Base-by-base conservation (phyloP, 805 yeast species). In the Sugiyamaella mastotermitis region DNA sequence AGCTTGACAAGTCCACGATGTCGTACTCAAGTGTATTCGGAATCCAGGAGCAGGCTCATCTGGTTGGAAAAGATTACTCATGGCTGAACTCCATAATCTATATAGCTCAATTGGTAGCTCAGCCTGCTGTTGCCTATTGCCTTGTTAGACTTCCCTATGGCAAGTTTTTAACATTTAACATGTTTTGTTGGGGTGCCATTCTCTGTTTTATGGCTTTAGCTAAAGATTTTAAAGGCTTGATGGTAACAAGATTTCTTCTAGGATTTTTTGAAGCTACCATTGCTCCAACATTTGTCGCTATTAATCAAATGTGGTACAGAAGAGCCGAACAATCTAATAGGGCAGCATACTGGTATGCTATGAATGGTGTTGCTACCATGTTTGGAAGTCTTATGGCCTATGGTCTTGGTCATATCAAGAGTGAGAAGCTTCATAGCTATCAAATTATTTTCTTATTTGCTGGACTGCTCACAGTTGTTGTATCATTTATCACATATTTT, bases 401-500 rank as follows among this genome's bases (percentile, higher is more conserved):
- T 49, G 76, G 74, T 2, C 47, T 68, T 32, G 54, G 62, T 40
- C 40, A 38, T 2, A 57, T 49, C 53, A 5, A 55, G 51, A n/a
- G 62, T 56, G 7, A 5, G 9, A 27, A 11, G 15, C 45, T 22
- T 53, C 3, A 35, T 62, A 53, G 5, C 35, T 66, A 72, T 41
- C 84, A 82, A 37, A 70, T 76, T 11, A 52, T 72, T 29, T 69
- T 77, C 37, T 65, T 72, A 39, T 85, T 83, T 32, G 70, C 75
- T 11, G 57, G 57, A 1, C 24, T 55, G 21, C 27, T 47, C 3
- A 73, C 83, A 0, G 58, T 75, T 17, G 25, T 68, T 11, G 43
- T 65, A 27, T 55, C 56, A 2, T 25, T 54, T 20, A 31, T 45
- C 8, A 22, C 40, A 4, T 35, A 14, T 11, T 38, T 41, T 18